phyloP scores from a whole-genome alignment of 805 yeast genomes.

The Cyberlindnera euphorbiae region DNA sequence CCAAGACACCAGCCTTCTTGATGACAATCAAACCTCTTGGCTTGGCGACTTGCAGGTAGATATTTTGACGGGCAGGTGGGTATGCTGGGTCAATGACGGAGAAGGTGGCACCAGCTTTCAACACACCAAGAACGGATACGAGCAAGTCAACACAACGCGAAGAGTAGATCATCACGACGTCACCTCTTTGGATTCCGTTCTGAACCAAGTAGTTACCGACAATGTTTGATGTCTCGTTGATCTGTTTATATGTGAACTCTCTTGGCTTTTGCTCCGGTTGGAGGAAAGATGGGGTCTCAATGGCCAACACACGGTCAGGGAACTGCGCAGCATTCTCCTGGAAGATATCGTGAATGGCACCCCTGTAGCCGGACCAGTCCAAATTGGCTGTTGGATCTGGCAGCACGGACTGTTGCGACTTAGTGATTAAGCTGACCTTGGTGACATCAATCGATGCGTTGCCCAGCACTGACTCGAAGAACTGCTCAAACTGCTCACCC shows the following conservation, averaged over 20 bases:
- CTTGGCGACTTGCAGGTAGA: constrained; percentile 87
- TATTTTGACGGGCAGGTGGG: constrained; percentile 96
- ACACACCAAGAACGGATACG: constrained; percentile 95
- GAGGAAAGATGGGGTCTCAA: constrained; percentile 78
- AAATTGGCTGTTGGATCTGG: constrained; percentile 87
- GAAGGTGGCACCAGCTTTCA: constrained; percentile 98
- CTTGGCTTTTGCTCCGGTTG: constrained; percentile 50
- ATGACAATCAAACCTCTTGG: constrained; percentile 90
- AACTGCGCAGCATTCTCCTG: constrained; percentile 75
- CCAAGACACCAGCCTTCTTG: constrained; percentile 82
- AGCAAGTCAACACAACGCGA: constrained; percentile 95
- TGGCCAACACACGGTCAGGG: constrained; percentile 88
- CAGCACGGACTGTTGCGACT: constrained; percentile 51
- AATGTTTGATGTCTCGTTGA: constrained; percentile 87
- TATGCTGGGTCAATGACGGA: constrained; percentile 98
- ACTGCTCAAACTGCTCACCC: constrained; percentile 67
- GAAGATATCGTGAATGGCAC: constrained; percentile 96
- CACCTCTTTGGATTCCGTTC: constrained; percentile 84
- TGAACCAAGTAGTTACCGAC: constrained; percentile 84
- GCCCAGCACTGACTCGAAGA: constrained; percentile 34
- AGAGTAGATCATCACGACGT: constrained; percentile 96
- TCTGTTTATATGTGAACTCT: constrained; percentile 77
- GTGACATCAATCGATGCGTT: constrained; percentile 46
- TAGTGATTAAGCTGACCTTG: constrained; percentile 62
- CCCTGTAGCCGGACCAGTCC: constrained; percentile 88